phyloP scores from a whole-genome alignment of 2,329 filamentous ascomycete species.

The Penicillium thymicola region DNA sequence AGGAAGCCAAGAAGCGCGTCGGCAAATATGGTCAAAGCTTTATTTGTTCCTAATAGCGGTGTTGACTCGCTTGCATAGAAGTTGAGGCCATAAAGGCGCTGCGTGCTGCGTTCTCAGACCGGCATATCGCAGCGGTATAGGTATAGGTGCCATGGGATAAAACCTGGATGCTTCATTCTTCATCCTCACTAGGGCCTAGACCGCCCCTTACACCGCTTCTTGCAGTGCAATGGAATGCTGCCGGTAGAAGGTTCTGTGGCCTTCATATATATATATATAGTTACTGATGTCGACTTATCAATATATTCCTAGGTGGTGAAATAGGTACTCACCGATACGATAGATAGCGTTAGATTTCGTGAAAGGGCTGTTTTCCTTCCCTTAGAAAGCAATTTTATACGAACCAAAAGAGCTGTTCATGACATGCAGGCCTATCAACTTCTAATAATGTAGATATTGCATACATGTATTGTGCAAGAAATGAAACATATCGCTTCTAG shows the following conservation, averaged over 20 bases:
- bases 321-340: too few species aligned
- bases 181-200: too few species aligned
- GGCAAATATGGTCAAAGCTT: slow-evolving; percentile 46
- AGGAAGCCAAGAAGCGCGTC: slow-evolving; percentile 13
- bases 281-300: too few species aligned
- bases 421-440: not conserved
- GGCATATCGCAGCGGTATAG: slow-evolving; percentile 14
- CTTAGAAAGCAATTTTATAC: not conserved
- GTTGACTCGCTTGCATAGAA: slow-evolving; percentile 43
- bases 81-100: slow-evolving; percentile 42
- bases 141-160: too few species aligned
- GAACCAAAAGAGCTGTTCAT: not conserved
- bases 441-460: not conserved
- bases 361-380: not conserved
- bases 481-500: slow-evolving; percentile 13
- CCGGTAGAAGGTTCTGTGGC: too few species aligned
- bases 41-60: slow-evolving; percentile 44
- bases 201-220: too few species aligned
- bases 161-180: too few species aligned
- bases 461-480: slow-evolving; percentile 10
- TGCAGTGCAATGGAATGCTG: too few species aligned
- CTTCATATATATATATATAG: too few species aligned
- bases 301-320: too few species aligned
- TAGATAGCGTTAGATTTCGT: not conserved
- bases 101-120: slow-evolving; percentile 36